These are phyloP conservation scores for Avena insularis DNA, from an alignment of 176 grass and related monocot genomes.

Conservation along the genomic window DNA sequence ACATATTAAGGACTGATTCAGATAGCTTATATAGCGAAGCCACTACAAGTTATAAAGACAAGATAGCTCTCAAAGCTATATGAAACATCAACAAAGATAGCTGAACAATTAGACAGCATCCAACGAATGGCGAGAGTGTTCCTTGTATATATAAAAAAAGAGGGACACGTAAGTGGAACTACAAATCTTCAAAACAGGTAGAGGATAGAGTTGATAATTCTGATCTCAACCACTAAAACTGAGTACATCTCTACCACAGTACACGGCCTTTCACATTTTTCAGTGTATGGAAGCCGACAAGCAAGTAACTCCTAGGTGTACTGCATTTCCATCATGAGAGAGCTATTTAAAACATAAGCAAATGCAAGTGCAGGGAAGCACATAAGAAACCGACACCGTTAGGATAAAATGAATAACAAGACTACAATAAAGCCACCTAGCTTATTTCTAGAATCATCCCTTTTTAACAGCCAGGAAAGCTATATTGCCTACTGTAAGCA, in stretches of 20 bases:
- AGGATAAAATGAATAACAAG: not conserved
- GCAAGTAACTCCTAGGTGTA: not conserved
- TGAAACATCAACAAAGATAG: conserved; percentile 10
- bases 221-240: not conserved
- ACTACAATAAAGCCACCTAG: not conserved
- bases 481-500: not conserved
- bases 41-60: not conserved
- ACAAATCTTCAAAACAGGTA: conserved; percentile 13
- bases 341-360: not conserved
- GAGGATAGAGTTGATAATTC: conserved; percentile 16
- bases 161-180: not conserved
- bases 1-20: conserved; percentile 17
- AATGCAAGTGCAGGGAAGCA: not conserved
- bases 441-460: not conserved
- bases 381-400: not conserved
- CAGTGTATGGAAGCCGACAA: conserved; percentile 5
- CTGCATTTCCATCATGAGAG: not conserved
- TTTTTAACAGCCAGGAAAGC: not conserved
- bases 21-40: not conserved
- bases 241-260: not conserved
- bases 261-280: not conserved
- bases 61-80: conserved; percentile 21
- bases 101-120: conserved; percentile 1
- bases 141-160: not conserved
- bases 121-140: not conserved